Percentiles rank a stretch among this genome's conserved stretches.
These are phyloP conservation scores for Cardamine chenopodiifolia DNA, from an alignment of 345 rosid genomes.

Conservation along the genomic window DNA sequence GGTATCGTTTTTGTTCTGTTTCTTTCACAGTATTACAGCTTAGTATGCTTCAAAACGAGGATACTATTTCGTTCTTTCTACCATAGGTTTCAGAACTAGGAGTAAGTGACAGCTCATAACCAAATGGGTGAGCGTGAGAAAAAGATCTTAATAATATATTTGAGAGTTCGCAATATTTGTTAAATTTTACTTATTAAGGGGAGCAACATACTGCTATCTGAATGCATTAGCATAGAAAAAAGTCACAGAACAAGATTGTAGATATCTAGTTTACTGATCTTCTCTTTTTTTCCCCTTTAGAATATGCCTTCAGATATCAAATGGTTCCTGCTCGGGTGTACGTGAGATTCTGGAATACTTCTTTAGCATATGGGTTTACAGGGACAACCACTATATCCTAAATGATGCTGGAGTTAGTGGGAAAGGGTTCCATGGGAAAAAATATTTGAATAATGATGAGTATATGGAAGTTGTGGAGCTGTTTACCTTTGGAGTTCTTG, in stretches of 20 bases:
- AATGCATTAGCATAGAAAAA: neutral
- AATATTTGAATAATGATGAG: conserved; percentile 51
- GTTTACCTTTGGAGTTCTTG: conserved; percentile 64
- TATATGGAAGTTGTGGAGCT: conserved; percentile 70
- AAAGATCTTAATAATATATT: neutral
- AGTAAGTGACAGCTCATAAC: neutral
- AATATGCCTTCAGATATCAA: conserved; percentile 77
- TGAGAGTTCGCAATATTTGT: neutral
- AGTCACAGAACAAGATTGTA: neutral
- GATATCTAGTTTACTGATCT: neutral
- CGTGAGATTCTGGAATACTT: conserved; percentile 73
- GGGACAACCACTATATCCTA: conserved; percentile 50
- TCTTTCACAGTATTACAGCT: conserved; percentile 6
- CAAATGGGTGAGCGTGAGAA: neutral
- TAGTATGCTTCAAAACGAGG: neutral
- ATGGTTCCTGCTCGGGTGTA: conserved; percentile 53
- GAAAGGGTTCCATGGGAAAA: conserved; percentile 43
- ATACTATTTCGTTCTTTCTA: conserved; percentile 4
- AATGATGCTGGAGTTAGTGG: conserved; percentile 37
- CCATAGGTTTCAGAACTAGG: neutral
- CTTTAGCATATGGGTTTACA: conserved; percentile 65
- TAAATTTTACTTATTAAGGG: neutral
- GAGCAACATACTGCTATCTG: neutral
- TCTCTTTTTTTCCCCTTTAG: conserved; percentile 43
- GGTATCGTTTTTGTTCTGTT: conserved; percentile 50